Evolutionary conservation across 2,329 filamentous ascomycete genomes (phyloP).

Genomic region (Harringtonia lauricola): DNA sequence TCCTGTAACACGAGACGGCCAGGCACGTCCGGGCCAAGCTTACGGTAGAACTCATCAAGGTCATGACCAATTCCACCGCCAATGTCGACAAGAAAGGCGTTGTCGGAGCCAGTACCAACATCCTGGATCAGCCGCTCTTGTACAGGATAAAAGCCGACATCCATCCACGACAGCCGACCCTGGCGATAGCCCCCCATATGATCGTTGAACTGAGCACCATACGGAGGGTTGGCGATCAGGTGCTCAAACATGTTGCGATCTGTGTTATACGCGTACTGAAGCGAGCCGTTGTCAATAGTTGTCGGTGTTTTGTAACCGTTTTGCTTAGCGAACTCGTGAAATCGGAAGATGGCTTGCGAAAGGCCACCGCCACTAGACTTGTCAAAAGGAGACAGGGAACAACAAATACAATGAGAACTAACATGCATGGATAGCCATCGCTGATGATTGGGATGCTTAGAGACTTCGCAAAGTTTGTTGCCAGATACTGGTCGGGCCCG

Average conservation of each 20-base stretch:
- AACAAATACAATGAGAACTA: not conserved
- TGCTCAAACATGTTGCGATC: slow-evolving; percentile 23
- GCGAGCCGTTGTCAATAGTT: slow-evolving; percentile 15
- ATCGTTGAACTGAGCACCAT: slow-evolving; percentile 24
- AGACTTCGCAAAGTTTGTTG: slow-evolving; percentile 25
- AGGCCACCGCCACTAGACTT: too few species aligned
- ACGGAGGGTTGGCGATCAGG: slow-evolving; percentile 15
- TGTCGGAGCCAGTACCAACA: slow-evolving; percentile 7
- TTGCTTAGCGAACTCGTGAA: slow-evolving; percentile 19
- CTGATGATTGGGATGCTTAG: slow-evolving; percentile 23
- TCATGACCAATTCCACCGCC: slow-evolving; percentile 31
- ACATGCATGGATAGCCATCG: slow-evolving; percentile 19
- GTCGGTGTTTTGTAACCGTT: slow-evolving; percentile 19
- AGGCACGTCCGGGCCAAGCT: slow-evolving; percentile 23
- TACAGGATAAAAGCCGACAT: slow-evolving; percentile 19
- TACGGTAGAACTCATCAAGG: slow-evolving; percentile 22
- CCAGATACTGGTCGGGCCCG: slow-evolving; percentile 22
- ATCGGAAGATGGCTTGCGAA: slow-evolving; percentile 4
- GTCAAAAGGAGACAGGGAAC: too few species aligned
- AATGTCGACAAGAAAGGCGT: slow-evolving; percentile 27
- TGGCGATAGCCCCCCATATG: slow-evolving; percentile 24
- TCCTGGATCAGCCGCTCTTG: slow-evolving; percentile 18
- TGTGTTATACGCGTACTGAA: slow-evolving; percentile 23
- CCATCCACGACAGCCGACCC: slow-evolving; percentile 19
- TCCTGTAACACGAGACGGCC: slow-evolving; percentile 39